Conservation (phyloP, 2,329 filamentous ascomycete species). For the Colletotrichum sp. region DNA sequence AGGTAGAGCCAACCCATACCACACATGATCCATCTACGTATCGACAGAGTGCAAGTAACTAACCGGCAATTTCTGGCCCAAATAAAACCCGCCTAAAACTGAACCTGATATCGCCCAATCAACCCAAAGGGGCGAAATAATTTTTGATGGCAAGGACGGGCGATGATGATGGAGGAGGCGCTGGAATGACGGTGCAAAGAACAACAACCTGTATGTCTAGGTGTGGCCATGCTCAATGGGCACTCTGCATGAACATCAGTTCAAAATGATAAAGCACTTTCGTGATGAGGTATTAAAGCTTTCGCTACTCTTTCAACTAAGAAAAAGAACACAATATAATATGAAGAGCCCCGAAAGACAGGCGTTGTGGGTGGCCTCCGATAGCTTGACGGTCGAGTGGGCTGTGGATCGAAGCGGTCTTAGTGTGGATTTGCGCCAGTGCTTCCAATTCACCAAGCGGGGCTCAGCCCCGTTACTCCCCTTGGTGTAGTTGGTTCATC, state of each 20-base stretch:
- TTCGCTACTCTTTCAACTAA: background rate
- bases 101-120: background rate
- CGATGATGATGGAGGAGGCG: background rate
- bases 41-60: background rate
- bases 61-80: background rate
- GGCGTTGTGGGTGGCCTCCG: background rate
- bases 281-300: background rate
- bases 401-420: rapidly evolving
- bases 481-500: background rate
- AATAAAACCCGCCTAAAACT: background rate
- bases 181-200: background rate
- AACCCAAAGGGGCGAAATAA: background rate
- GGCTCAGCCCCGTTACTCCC: background rate
- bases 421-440: rapidly evolving
- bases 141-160: background rate
- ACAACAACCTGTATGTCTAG: background rate
- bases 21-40: background rate
- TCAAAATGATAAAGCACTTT: background rate
- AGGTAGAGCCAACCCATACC: background rate
- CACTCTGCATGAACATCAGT: background rate
- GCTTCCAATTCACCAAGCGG: background rate
- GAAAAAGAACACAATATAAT: background rate
- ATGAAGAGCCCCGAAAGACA: background rate
- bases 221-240: background rate
- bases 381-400: background rate